Base-by-base conservation (phyloP, 2,329 filamentous ascomycete genomes). In the Xylaria sp. region DNA sequence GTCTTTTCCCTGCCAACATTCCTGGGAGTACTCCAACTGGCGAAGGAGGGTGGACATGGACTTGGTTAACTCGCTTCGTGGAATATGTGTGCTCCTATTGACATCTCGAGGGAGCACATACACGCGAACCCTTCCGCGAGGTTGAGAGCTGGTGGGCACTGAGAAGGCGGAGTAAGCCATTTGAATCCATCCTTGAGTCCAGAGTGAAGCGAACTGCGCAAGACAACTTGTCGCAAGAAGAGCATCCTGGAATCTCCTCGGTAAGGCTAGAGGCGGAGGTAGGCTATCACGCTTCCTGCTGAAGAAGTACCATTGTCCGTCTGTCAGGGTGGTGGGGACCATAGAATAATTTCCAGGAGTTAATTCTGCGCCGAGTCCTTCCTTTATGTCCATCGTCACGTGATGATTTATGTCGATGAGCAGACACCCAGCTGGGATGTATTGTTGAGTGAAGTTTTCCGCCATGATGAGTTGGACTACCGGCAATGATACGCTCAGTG, bases 41-140 rank as follows among this genome's bases (percentile, higher is more conserved):
- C 76, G 72, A 6, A 93, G 76, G 0, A 94, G 77, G 1, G 70
- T 56, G 8, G 81, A 78, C 34, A 90, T 80, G 0, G 82, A 78
- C 60, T 79, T 84, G 34, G 81, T 81, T 6, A 91, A 77, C 18
- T 75, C 74, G 65, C 84, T 81, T 1, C 80, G 81, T 7, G 89
- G 84, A 48, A 86, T 81, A n/a, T 92, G 81, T 3, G 79, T 77
- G 1, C 82, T 77, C 37, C 88, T 85, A 1, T 86, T 84, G 41
- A 88, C 82, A 78, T 94, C 92, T 71, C 92, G 88, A 1, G 91
- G 89, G 1, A 92, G 83, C 3, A 92, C 73, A 74, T 91, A 90
- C 0, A 93, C 81, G 25, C 90, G 84, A 8, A 88, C 48, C 6
- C 81, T 75, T 20, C 78, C 80, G 5, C 66, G 56, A 1, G 72